Evolutionary conservation across 2,329 filamentous ascomycete genomes (phyloP).

Genomic region (Lachnellula cervina): DNA sequence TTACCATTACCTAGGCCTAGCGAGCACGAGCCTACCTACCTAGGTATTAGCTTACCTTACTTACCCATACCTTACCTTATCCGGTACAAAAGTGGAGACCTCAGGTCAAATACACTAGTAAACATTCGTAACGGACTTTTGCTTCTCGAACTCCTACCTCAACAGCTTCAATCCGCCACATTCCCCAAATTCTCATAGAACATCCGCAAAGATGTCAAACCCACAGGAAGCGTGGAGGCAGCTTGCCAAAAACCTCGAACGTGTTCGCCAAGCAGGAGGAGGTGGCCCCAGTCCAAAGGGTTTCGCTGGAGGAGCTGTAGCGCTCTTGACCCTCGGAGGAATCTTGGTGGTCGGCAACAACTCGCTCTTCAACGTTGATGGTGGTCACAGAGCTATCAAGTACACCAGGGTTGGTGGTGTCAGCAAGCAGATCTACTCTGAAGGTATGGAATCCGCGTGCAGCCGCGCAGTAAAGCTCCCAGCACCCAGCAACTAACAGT

Average conservation of each 20-base stretch:
- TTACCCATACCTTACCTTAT: too few relatives aligned
- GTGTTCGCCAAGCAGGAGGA: slow-evolving; percentile 47
- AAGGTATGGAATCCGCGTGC: slow-evolving; percentile 56
- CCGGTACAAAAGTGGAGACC: not conserved
- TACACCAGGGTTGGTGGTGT: slow-evolving; percentile 91
- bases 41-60: too few relatives aligned
- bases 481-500: slow-evolving; percentile 3
- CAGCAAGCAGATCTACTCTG: slow-evolving; percentile 89
- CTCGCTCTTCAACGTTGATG: slow-evolving; percentile 79
- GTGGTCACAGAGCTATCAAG: slow-evolving; percentile 98
- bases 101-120: slow-evolving; percentile 20
- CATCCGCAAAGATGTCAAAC: slow-evolving; percentile 37
- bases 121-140: slow-evolving; percentile 9
- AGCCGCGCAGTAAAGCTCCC: slow-evolving; percentile 6
- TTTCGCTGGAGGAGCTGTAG: slow-evolving; percentile 49
- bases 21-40: too few relatives aligned
- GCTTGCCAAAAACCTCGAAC: slow-evolving; percentile 55
- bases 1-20: too few relatives aligned
- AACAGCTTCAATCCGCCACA: not conserved
- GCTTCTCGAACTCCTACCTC: not conserved
- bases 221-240: slow-evolving; percentile 63
- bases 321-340: slow-evolving; percentile 49
- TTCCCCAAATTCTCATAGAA: slow-evolving; percentile 2
- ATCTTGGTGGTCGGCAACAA: slow-evolving; percentile 49
- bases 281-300: slow-evolving; percentile 41